A percentile compares a stretch with the other conserved stretches of the same genome.
Evolutionary conservation across 495 filamentous ascomycete genomes (phyloP).

Genomic region (Daldinia loculata): DNA sequence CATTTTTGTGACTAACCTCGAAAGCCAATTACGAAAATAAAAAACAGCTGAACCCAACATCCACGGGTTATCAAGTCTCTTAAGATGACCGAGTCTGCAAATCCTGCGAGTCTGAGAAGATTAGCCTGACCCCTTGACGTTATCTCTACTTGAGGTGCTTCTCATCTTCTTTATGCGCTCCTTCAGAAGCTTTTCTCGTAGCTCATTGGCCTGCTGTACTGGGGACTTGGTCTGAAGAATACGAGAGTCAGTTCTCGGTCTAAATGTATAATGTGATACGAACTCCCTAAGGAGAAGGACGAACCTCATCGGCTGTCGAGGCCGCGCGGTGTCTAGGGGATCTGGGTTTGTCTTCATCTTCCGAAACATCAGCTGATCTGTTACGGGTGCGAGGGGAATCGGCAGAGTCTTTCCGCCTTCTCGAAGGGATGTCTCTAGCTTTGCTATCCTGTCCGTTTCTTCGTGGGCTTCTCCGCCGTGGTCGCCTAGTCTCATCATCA

Average conservation of each 20-base stretch:
- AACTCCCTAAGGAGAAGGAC: constrained; percentile 50
- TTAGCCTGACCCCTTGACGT: constrained; percentile 58
- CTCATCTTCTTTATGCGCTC: constrained; percentile 74
- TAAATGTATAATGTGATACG: constrained; percentile 28
- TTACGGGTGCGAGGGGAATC: constrained; percentile 51
- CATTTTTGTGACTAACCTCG: constrained; percentile 38
- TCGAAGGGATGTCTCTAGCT: constrained; percentile 51
- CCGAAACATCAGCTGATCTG: constrained; percentile 70
- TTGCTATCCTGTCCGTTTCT: constrained; percentile 33
- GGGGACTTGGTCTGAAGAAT: constrained; percentile 52
- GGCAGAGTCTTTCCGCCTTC: constrained; percentile 50
- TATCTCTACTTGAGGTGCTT: constrained; percentile 58
- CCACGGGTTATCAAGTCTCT: constrained; percentile 9
- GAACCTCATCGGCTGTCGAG: constrained; percentile 52
- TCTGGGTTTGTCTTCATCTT: constrained; percentile 62
- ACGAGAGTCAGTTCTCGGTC: constrained; percentile 42
- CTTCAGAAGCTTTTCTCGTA: constrained; percentile 71
- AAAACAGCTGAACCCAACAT: constrained; percentile 6
- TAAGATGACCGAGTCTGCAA: constrained; percentile 20
- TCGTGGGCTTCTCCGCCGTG: constrained; percentile 31
- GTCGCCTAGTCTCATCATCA: constrained; percentile 47
- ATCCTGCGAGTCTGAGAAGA: constrained; percentile 46
- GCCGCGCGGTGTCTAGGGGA: constrained; percentile 45
- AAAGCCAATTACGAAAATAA: constrained; percentile 22
- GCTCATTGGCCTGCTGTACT: constrained; percentile 60